Conservation (phyloP, 352 stramenopile genomes). For the Phytophthora melonis region DNA sequence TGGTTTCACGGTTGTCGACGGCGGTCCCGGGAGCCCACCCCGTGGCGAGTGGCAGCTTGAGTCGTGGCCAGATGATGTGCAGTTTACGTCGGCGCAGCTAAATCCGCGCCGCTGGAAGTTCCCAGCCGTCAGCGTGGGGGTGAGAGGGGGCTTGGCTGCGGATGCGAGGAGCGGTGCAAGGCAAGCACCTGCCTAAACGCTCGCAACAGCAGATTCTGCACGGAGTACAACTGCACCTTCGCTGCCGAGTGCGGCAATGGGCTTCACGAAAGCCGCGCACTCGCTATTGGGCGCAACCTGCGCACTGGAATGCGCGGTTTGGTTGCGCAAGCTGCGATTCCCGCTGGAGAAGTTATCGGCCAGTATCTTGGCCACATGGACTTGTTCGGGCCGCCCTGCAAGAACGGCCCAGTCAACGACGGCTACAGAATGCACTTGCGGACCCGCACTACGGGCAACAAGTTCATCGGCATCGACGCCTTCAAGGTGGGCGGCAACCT, state of each 20-base stretch:
- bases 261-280: background rate
- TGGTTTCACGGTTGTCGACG: too few relatives aligned
- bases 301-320: conserved; percentile 8
- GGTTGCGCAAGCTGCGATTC: background rate
- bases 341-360: background rate
- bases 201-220: conserved; percentile 1
- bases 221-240: background rate
- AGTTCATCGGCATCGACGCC: background rate
- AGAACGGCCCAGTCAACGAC: background rate
- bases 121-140: background rate
- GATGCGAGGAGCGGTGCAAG: background rate
- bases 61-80: background rate
- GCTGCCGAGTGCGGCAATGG: background rate
- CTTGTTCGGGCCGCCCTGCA: conserved; percentile 1
- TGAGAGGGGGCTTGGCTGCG: background rate
- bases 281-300: background rate
- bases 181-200: background rate
- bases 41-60: background rate
- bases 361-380: background rate
- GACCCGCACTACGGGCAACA: background rate
- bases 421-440: conserved; percentile 2
- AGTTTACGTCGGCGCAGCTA: background rate
- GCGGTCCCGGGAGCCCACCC: too few relatives aligned
- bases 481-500: background rate
- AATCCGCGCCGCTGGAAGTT: conserved; percentile 1